A percentile compares a stretch with the other conserved stretches of the same genome.
phyloP scores from a whole-genome alignment of 2,329 filamentous ascomycete genomes.

The Stemphylium beticola region DNA sequence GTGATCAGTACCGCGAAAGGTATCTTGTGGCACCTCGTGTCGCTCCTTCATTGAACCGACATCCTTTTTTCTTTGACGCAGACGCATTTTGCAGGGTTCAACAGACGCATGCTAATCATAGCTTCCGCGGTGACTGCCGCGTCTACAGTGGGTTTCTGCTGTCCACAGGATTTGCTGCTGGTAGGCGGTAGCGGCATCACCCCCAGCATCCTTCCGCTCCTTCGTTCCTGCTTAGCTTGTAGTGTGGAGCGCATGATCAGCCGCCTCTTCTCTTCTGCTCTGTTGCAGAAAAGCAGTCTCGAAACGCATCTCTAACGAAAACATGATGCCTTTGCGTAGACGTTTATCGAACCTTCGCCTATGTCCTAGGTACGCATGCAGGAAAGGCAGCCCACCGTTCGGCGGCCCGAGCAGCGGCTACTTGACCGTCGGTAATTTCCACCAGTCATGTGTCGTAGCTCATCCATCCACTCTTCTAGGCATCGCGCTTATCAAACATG shows the following conservation, averaged over 20 bases:
- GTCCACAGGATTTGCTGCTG: too few species aligned
- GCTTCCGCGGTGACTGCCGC: slow-evolving; percentile 1
- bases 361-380: background rate
- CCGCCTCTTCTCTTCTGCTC: background rate
- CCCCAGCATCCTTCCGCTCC: too few species aligned
- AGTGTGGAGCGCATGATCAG: too few species aligned
- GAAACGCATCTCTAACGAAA: slow-evolving; percentile 4
- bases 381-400: background rate
- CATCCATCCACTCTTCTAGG: background rate
- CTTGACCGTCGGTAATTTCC: too few species aligned
- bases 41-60: background rate
- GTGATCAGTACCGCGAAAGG: background rate
- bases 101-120: background rate
- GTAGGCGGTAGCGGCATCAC: too few species aligned
- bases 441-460: too few species aligned
- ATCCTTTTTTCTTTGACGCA: background rate
- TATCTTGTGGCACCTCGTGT: background rate
- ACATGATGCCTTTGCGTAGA: slow-evolving; percentile 5
- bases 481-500: background rate
- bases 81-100: background rate
- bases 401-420: too few species aligned
- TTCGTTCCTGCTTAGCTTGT: too few species aligned
- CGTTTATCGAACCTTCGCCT: background rate
- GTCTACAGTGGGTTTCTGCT: background rate
- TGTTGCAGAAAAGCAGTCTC: slow-evolving; percentile 1